Conservation (phyloP, 2,329 filamentous ascomycete genomes). For the Colletotrichum sansevieriae region DNA sequence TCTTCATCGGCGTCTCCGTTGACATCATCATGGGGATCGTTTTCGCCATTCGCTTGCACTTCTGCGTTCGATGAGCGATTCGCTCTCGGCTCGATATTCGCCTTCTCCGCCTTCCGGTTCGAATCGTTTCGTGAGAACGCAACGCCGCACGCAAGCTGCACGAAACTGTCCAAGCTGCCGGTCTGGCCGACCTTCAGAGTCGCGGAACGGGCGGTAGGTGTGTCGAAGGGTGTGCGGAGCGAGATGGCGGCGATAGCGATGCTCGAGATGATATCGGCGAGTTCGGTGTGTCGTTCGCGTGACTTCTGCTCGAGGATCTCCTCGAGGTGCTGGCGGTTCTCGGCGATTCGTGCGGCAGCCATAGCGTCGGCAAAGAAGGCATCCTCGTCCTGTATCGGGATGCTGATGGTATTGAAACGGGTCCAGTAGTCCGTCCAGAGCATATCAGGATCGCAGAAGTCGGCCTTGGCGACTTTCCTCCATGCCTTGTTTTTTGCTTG, state of each 20-base stretch:
- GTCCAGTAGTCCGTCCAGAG: constrained; percentile 35
- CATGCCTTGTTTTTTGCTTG: constrained; percentile 26
- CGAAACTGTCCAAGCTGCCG: constrained; percentile 36
- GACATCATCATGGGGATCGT: neutral
- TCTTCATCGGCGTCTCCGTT: neutral
- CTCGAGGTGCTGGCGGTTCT: constrained; percentile 32
- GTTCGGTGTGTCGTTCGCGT: constrained; percentile 17
- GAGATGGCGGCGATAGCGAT: constrained; percentile 20
- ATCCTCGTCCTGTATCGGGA: constrained; percentile 35
- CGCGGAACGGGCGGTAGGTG: constrained; percentile 3
- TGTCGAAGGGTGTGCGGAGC: neutral
- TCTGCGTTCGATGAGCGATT: neutral
- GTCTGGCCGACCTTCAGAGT: constrained; percentile 33
- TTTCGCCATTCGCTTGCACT: neutral
- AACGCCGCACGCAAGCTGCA: constrained; percentile 26
- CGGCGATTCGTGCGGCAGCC: constrained; percentile 24
- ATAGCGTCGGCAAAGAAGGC: constrained; percentile 37
- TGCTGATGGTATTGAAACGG: constrained; percentile 34
- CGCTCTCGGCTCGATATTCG: neutral
- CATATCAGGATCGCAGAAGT: constrained; percentile 18
- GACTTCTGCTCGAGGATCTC: constrained; percentile 26
- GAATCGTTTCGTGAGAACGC: neutral
- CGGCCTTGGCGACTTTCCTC: constrained; percentile 18
- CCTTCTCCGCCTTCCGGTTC: neutral
- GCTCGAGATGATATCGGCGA: constrained; percentile 1